Evolutionary conservation across 2,329 filamentous ascomycete genomes (phyloP).

Genomic region (Colletotrichum sp.): DNA sequence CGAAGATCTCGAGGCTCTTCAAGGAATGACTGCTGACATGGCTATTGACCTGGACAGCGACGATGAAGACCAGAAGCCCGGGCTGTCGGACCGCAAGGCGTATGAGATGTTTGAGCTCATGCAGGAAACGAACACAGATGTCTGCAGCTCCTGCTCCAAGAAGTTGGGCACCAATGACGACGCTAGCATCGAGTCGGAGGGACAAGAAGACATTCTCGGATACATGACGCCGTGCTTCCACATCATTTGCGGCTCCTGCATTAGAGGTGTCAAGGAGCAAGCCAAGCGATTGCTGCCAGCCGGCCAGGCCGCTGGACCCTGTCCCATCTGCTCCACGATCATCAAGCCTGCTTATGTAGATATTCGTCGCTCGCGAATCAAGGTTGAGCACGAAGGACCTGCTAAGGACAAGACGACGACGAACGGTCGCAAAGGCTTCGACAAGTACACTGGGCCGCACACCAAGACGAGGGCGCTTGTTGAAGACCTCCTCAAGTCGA

Average conservation of each 20-base stretch:
- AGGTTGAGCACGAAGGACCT: conserved; percentile 60
- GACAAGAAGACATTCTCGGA: conserved; percentile 70
- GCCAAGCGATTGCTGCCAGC: conserved; percentile 44
- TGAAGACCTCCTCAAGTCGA: conserved; percentile 71
- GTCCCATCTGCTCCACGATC: conserved; percentile 70
- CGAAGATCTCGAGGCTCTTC: conserved; percentile 79
- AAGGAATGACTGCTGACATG: conserved; percentile 81
- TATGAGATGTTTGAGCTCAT: conserved; percentile 88
- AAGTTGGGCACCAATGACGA: conserved; percentile 63
- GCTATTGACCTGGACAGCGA: conserved; percentile 91
- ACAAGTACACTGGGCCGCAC: conserved; percentile 82
- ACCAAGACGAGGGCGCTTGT: conserved; percentile 89
- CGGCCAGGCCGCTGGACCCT: conserved; percentile 54
- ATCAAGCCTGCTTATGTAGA: conserved; percentile 70
- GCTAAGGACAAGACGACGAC: conserved; percentile 31
- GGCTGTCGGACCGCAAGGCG: conserved; percentile 72
- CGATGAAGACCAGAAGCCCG: conserved; percentile 59
- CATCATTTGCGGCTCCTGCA: conserved; percentile 79
- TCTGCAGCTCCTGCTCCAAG: conserved; percentile 72
- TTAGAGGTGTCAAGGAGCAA: conserved; percentile 62
- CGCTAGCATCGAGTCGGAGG: conserved; percentile 63
- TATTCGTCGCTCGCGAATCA: conserved; percentile 68
- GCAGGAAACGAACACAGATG: conserved; percentile 79
- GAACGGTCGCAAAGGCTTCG: conserved; percentile 44
- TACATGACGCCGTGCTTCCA: conserved; percentile 90